Base-by-base conservation (phyloP, 257 asterid genomes). In the Eustoma russellianum region DNA sequence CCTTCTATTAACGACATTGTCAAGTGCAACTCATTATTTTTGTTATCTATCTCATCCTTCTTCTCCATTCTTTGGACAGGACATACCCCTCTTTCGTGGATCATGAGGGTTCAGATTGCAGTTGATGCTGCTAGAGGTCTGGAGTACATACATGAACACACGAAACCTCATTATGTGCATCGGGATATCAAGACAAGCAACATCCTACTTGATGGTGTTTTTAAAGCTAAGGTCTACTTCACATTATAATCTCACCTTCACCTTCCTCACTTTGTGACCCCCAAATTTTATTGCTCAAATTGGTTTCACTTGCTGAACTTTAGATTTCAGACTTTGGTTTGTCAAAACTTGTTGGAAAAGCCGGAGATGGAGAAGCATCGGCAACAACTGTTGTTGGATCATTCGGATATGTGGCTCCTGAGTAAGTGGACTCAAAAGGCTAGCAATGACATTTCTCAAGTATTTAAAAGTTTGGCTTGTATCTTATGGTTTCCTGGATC, bases 51-150 rank as follows among this genome's bases (percentile, higher is more conserved):
- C 49, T 60, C 15, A 24, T 38, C 34, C 17, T 45, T 30, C 38
- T 50, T 59, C 16, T 57, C 33, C 43, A 6, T 70, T 56, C 43
- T 65, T 57, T 59, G 54, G 48, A 46, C 58, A 91, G 98, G 96
- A 35, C 89, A 91, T 60, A 87, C 95, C 33, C 67, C 94, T 3
- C 67, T 91, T 18, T 85, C 98, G 5, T 92, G 98, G 98, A 81
- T 83, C 55, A 66, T 76, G 90, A 82, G 98, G 73, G 78, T 92
- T 59, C 96, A 87, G 73, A 82, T 92, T 70, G 95, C 94, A n/a
- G 93, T 92, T n/a, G 98, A 92, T 73, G 80, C 98, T 62, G 97
- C 95, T 57, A 74, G 93, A 77, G 98, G 97, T 61, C 65, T 92
- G 40, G 98, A 92, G 70, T 92, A 92, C 76, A 80, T 92, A 74